Conservation (phyloP, 1,139 yeast genomes). For the Kodamaea derodonti region DNA sequence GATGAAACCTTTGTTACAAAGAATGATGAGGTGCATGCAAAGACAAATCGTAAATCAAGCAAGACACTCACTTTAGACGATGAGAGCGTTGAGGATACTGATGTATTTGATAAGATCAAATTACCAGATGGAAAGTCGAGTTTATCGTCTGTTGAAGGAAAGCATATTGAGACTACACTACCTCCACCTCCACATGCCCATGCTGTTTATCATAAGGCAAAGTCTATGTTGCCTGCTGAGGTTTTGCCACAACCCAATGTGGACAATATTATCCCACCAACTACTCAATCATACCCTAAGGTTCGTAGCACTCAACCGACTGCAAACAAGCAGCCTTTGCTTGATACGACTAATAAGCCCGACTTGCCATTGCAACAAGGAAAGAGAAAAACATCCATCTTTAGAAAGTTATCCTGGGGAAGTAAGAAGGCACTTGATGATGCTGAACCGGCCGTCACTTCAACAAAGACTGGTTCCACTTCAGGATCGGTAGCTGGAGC, state of each 20-base stretch:
- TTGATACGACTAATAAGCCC: conserved; percentile 11
- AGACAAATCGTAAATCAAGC: conserved; percentile 9
- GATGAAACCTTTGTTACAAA: conserved; percentile 39
- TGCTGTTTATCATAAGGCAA: conserved; percentile 13
- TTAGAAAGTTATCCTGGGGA: conserved; percentile 64
- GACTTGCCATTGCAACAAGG: conserved; percentile 18
- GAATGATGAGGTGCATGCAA: conserved; percentile 22
- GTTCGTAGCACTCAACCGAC: conserved; percentile 17
- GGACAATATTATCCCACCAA: conserved; percentile 7
- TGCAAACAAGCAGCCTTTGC: conserved; percentile 5
- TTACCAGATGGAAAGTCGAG: conserved; percentile 31
- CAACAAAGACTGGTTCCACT: conserved; percentile 12
- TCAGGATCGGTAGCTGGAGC: conserved; percentile 7
- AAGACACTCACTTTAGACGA: conserved; percentile 10
- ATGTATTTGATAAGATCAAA: conserved; percentile 43
- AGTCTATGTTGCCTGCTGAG: conserved; percentile 34
- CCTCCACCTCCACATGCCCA: conserved; percentile 7
- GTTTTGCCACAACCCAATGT: conserved; percentile 37
- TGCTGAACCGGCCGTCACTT: conserved; percentile 4
- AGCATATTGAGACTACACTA: conserved; percentile 3
- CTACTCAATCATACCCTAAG: conserved; percentile 24
- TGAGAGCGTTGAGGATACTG: conserved; percentile 21
- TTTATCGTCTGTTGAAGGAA: conserved; percentile 10
- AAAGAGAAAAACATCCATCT: conserved; percentile 48
- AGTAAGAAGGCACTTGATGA: conserved; percentile 32